Evolutionary conservation across 305 asterid genomes (phyloP).

Genomic region (Lippia alba): DNA sequence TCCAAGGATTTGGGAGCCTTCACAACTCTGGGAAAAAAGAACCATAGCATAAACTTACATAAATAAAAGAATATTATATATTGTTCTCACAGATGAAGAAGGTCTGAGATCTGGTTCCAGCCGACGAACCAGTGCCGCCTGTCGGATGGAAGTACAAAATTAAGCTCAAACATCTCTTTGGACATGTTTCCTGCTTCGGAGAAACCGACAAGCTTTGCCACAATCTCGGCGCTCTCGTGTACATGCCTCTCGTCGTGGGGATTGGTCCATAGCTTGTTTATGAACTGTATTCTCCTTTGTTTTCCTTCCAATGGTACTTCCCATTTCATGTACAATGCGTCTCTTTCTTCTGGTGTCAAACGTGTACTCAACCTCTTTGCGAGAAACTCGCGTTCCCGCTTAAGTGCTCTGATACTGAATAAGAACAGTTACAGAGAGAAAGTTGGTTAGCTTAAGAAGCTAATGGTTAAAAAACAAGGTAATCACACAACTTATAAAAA

Average conservation of each 20-base stretch:
- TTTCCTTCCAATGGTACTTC: conserved; percentile 94
- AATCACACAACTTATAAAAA: too few species aligned
- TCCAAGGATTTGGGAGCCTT: conserved; percentile 44
- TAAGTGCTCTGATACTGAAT: conserved; percentile 75
- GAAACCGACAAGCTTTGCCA: conserved; percentile 90
- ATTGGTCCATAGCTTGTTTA: conserved; percentile 84
- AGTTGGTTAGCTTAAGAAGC: conserved; percentile 15
- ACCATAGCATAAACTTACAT: conserved; percentile 36
- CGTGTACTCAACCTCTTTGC: conserved; percentile 83
- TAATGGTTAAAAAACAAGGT: too few species aligned
- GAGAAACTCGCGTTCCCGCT: conserved; percentile 87
- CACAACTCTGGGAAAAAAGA: conserved; percentile 25
- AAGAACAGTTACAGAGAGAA: background rate
- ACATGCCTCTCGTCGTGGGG: conserved; percentile 75
- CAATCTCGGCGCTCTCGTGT: conserved; percentile 89
- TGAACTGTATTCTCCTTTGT: conserved; percentile 81
- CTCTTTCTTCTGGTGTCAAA: conserved; percentile 82
- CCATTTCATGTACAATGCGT: conserved; percentile 82
- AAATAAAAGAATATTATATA: conserved; percentile 32
- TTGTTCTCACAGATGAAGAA: conserved; percentile 64
- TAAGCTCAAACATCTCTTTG: conserved; percentile 93
- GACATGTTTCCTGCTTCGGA: conserved; percentile 82
- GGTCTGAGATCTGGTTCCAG: conserved; percentile 92
- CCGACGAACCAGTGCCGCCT: conserved; percentile 85
- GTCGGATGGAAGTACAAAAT: conserved; percentile 85